Evolutionary conservation across 148 eudicot species (phyloP), one percentile per base, ranked within the genome.

Genomic region (Camellia sinensis): DNA sequence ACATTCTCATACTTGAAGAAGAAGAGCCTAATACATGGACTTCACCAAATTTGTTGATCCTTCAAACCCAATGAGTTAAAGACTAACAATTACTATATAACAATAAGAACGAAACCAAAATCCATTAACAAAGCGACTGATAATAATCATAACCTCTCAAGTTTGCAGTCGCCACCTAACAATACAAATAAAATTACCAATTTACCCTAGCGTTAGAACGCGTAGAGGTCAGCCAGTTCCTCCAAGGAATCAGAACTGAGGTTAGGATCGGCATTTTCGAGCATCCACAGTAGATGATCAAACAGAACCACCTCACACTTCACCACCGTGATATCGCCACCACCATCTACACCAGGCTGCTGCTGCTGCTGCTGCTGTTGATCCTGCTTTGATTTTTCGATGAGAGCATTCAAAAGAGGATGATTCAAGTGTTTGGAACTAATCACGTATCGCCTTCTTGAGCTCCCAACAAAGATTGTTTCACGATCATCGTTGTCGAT

Each of bases 251-350:
- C 96, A 1, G 85, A 72, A 19, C 45, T 80, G n/a, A 86, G 86
- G 45, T 80, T 81, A 3, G 87, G 88, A 80, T 92, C 94, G 1
- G 86, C 94, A 87, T 91, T 90, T 52, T 94, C 92, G 7, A 94
- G 93, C 98, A 94, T 89, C 98, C 96, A 94, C 64, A 94, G 45
- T 54, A 94, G 87, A 50, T 94, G 98, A 57, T 94, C 93, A 60
- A 94, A 94, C 50, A 94, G 85, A 2, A 94, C 96, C 14, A 94
- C 98, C 84, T 94, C 98, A 82, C 98, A 94, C 59, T 87, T 88
- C 67, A 94, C 91, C 67, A 94, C 91, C 0, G 81, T 22, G 13
- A 13, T 19, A 41, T 13, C 12, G 46, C 54, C 45, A 54, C 46
- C 70, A 5, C 80, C 57, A 40, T 21, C 73, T 6, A 64, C 84